A percentile compares a stretch with the other conserved stretches of the same genome.
phyloP scores from a whole-genome alignment of 2,329 filamentous ascomycete species.

The Aureobasidium sp. region DNA sequence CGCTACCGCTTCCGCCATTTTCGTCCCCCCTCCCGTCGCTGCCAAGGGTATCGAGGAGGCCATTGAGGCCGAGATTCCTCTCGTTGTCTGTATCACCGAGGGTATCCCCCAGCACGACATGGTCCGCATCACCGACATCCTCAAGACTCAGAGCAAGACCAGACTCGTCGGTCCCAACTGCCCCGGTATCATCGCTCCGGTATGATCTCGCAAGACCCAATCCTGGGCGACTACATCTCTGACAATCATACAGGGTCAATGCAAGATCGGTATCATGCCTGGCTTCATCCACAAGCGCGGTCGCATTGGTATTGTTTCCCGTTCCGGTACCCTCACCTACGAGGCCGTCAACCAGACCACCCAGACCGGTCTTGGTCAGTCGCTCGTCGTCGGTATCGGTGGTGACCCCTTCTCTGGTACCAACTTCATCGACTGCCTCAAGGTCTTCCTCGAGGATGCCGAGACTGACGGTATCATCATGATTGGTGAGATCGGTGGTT shows the following conservation, averaged over 20 bases:
- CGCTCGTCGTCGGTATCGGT: constrained; percentile 94
- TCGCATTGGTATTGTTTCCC: constrained; percentile 95
- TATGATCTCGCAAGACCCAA: constrained; percentile 28
- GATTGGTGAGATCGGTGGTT: constrained; percentile 98
- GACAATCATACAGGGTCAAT: constrained; percentile 62
- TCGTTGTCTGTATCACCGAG: constrained; percentile 97
- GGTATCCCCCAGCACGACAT: constrained; percentile 98
- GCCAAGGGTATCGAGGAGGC: constrained; percentile 96
- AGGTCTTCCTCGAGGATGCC: constrained; percentile 90
- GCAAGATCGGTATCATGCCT: constrained; percentile 99
- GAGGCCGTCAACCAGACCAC: constrained; percentile 99
- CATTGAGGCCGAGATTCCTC: constrained; percentile 82
- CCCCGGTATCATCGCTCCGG: constrained; percentile 86
- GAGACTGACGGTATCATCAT: constrained; percentile 99
- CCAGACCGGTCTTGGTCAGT: constrained; percentile 92
- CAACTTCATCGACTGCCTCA: constrained; percentile 99
- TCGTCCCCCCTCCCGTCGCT: constrained; percentile 91
- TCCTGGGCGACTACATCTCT: background rate
- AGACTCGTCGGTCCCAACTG: constrained; percentile 96
- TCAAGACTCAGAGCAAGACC: constrained; percentile 96
- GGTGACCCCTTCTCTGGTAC: constrained; percentile 98
- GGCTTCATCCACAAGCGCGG: constrained; percentile 99
- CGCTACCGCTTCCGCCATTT: constrained; percentile 87
- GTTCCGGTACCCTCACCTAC: constrained; percentile 96
- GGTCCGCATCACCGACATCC: constrained; percentile 96